Evolutionary conservation across 352 stramenopile species (phyloP), one percentile per base, ranked within the genome.

Genomic region (Phytophthora melonis): DNA sequence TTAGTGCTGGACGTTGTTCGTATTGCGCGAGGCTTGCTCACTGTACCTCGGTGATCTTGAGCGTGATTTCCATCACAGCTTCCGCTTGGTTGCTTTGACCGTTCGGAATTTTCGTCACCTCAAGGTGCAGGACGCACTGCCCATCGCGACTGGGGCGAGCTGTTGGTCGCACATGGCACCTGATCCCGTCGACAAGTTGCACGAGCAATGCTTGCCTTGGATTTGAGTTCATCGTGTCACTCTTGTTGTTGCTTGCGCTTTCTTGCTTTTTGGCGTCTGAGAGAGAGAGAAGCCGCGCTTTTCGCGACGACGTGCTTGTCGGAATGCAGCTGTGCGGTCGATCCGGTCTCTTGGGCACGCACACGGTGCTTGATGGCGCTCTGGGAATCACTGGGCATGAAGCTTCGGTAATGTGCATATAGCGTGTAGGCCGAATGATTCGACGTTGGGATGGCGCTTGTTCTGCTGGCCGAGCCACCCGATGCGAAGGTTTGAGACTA

Each of bases 281-380:
- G 9, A 68, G 65, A 5, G 68, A 77, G 14, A 76, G 59, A 4
- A 77, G 23, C 1, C 78, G 66, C 23, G 68, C 45, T 19, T 27
- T 72, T 0, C 70, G 63, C 43, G 70, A 82, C 3, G 70, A 74
- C 19, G 53, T 13, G 25, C 58, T 71, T 64, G 54, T 34, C 14
- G 66, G 19, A 27, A 69, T 74, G 34, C 77, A 83, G 43, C 74
- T 84, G 41, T 72, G 74, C 1, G 74, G 70, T 70, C 76, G 68
- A 66, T 61, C 59, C 8, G 74, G 76, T 58, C 74, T 73, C 49
- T 74, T 75, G 55, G 73, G 73, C 8, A 54, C 59, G 19, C 59
- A 68, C n/a, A 56, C 36, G 18, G 54, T 53, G 14, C 59, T 58
- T 39, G 68, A 66, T 34, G 58, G 10, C 7, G 11, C 8, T 54